These are phyloP conservation scores for Saccharomycopsis phalli DNA, from an alignment of 1,139 yeast genomes.

Conservation along the genomic window DNA sequence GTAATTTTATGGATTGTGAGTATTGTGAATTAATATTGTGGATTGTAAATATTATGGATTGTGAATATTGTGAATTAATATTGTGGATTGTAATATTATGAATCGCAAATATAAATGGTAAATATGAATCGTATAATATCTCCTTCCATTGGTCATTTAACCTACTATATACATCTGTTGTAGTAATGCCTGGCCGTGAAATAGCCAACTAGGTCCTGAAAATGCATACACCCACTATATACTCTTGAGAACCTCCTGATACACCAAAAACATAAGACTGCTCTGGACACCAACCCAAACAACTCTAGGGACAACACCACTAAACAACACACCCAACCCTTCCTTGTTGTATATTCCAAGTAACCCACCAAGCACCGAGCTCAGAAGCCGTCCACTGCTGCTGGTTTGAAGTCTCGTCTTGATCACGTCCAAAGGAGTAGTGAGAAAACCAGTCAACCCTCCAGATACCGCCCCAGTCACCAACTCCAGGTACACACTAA, in stretches of 20 bases:
- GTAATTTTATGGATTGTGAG: too few relatives aligned
- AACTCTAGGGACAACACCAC: conserved; percentile 94
- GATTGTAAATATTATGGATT: too few relatives aligned
- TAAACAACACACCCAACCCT: conserved; percentile 72
- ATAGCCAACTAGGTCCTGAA: background rate
- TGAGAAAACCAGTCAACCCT: conserved; percentile 62
- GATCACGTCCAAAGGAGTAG: conserved; percentile 28
- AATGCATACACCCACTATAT: too few relatives aligned
- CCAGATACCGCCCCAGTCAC: conserved; percentile 93
- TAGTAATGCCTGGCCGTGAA: too few relatives aligned
- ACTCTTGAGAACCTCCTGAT: conserved; percentile 42
- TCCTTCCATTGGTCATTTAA: too few relatives aligned
- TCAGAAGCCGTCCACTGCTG: conserved; percentile 21
- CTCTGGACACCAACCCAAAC: conserved; percentile 97
- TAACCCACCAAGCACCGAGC: conserved; percentile 55
- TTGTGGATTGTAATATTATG: too few relatives aligned
- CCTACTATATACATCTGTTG: too few relatives aligned
- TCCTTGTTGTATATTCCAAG: conserved; percentile 59
- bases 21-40: too few relatives aligned
- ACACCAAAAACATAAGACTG: conserved; percentile 83
- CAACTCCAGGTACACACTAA: conserved; percentile 57
- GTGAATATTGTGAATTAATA: too few relatives aligned
- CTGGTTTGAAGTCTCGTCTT: conserved; percentile 58
- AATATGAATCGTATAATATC: too few relatives aligned
- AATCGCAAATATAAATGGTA: too few relatives aligned